Base-by-base conservation (phyloP, 345 rosid species). In the Eucalyptus pumila region DNA sequence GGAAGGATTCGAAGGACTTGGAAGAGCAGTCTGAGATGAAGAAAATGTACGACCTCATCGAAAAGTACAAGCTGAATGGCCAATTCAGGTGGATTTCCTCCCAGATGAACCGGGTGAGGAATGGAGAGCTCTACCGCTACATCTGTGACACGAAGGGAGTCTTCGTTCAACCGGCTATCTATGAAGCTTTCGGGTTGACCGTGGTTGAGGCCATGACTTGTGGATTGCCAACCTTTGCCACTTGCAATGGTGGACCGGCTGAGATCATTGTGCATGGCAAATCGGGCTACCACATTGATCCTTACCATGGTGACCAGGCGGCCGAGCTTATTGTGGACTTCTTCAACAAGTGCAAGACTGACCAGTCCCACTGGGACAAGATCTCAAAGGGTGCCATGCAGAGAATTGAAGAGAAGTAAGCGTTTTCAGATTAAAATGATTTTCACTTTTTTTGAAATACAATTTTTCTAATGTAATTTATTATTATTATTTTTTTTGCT, bases 1-100 rank as follows among this genome's bases (percentile, higher is more conserved):
- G 98, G 89, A 97, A 96, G 94, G 97, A 97, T 52, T 96, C 99
- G 4, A 94, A 97, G 85, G 99, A 97, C 91, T 90, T 94, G 86
- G 99, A 97, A 93, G 99, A 97, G 93, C 95, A 96, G 86, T 94
- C 99, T 1, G 99, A 97, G 92, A 97, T 97, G 99, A 95, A 96
- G 93, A 97, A 94, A 91, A 96, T 97, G 96, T 90, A 93, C 32
- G 91, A 89, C 49, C 94, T 91, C 45, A 96, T 97, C 7, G 96
- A 97, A 17, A 51, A 91, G 88, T 95, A 97, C 93, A 93, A 96
- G 27, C 89, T 97, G 88, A 94, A 96, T 19, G 98, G 97, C 1
- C 98, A 97, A 81, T 96, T 97, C 90, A 76, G 98, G 72, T 97
- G 99, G 99, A 96, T 97, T 49, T 96, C 99, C 1, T 95, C 99